Conservation (phyloP, 2,329 filamentous ascomycete species). For the Ophiocordyceps australis region DNA sequence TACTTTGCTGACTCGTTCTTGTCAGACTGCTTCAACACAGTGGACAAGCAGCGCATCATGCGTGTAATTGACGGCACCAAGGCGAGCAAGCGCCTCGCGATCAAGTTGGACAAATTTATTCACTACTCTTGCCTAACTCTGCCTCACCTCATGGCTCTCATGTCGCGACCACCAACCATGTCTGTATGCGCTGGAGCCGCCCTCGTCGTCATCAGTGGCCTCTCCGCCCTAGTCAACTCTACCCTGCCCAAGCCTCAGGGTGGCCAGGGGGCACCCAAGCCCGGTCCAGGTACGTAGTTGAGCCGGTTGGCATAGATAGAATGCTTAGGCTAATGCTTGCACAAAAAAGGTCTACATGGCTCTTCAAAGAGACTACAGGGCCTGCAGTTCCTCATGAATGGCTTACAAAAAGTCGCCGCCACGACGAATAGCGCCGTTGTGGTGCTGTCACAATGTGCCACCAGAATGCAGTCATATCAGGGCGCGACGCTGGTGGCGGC, state of each 20-base stretch:
- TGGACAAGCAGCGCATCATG: constrained; percentile 10
- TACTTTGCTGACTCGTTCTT: background rate
- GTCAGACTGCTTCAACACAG: constrained; percentile 28
- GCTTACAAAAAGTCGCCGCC: constrained; percentile 59
- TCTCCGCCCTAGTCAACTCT: constrained; percentile 59
- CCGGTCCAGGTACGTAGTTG: constrained; percentile 22
- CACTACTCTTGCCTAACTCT: constrained; percentile 41
- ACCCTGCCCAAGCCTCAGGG: constrained; percentile 49
- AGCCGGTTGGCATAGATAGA: too few relatives aligned
- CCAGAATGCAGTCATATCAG: constrained; percentile 51
- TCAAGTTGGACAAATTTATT: constrained; percentile 15
- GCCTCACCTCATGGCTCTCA: constrained; percentile 55
- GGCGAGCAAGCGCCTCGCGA: constrained; percentile 3
- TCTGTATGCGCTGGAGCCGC: constrained; percentile 45
- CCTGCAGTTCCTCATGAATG: constrained; percentile 46
- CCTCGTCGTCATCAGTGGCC: constrained; percentile 59
- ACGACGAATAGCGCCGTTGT: constrained; percentile 56
- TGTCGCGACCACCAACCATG: constrained; percentile 44
- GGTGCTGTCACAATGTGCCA: constrained; percentile 62
- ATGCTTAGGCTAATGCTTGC: too few relatives aligned
- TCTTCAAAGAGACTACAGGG: constrained; percentile 29
- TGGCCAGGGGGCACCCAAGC: constrained; percentile 15
- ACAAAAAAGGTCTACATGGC: too few relatives aligned
- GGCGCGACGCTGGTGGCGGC: constrained; percentile 57
- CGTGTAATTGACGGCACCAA: constrained; percentile 7